Evolutionary conservation across 2,329 filamentous ascomycete species (phyloP), one percentile per base, ranked within the genome.

Genomic region (Diplodia corticola): DNA sequence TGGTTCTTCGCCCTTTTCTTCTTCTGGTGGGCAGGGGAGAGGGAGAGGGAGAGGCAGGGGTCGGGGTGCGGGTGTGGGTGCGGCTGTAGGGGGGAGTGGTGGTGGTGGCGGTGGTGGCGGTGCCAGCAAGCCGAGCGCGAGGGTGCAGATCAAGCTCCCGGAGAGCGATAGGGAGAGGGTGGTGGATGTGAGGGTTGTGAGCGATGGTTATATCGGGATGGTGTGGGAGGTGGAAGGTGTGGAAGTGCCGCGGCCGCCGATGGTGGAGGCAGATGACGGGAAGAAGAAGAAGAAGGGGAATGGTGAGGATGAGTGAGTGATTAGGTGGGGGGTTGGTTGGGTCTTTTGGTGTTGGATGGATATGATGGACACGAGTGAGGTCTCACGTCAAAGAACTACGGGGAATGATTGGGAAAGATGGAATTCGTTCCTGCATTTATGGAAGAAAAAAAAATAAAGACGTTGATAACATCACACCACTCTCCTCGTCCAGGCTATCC

Each of bases 141-240:
- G 80, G 73, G 81, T 87, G 5, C 80, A 79, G 24, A 82, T 93
- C 26, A 88, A 85, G 72, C 74, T 93, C 26, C 88, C 89, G 1
- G 80, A 84, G 17, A 76, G 75, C 40, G 74, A 75, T 28, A 80
- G 81, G 69, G 83, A 80, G 15, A 86, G 88, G 72, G 90, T 85
- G 75, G 78, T 96, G 10, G 89, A 92, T 73, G 85, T 97, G 3
- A 76, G 85, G 68, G 88, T 97, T 2, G 82, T 95, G 20, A 98
- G 94, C 77, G 95, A 98, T 82, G 88, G 88, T 17, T 98, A 98
- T 78, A 81, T 92, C 37, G 92, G 91, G 0, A 87, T 98, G 83
- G 80, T 83, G 70, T 90, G 88, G 87, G 77, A 70, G 35, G 69
- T 87, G 5, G 76, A 80, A 20, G 81, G 80, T 3, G 78, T 88